Conservation (phyloP, 306 rosid genomes). For the Cucurbita pepo region DNA sequence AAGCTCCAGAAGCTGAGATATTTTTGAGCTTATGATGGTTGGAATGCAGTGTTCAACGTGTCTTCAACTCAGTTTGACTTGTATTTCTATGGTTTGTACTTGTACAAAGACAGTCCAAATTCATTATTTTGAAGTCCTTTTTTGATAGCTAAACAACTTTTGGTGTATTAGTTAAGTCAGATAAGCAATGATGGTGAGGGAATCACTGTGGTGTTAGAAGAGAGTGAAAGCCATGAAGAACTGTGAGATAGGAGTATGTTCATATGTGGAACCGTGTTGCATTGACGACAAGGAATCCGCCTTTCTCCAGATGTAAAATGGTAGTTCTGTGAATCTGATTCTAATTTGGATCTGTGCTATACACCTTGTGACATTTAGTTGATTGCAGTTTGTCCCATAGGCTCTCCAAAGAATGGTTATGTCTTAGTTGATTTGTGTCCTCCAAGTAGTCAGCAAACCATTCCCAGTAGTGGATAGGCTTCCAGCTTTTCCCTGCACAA, state of each 20-base stretch:
- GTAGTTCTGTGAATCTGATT: no score
- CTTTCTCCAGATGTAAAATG: no score
- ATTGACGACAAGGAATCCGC: not conserved
- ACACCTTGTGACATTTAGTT: no score
- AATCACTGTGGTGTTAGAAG: not conserved
- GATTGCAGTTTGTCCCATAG: no score
- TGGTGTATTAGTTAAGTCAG: not conserved
- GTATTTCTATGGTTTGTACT: not conserved
- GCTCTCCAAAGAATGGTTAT: no score
- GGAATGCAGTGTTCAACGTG: not conserved
- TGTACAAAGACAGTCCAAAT: slow-evolving; percentile 3
- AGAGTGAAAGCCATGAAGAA: not conserved
- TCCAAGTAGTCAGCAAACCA: no score
- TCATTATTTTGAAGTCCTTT: not conserved
- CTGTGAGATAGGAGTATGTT: not conserved
- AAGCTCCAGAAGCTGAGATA: not conserved
- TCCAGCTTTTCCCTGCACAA: no score
- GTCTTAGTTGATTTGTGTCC: no score
- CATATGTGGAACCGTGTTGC: not conserved
- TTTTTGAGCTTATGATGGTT: not conserved
- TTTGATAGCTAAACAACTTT: not conserved
- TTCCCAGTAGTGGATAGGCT: no score
- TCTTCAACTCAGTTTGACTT: not conserved
- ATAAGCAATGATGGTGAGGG: not conserved
- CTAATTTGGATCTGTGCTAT: no score